These are phyloP conservation scores for Diaporthe ilicicola DNA, from an alignment of 2,329 filamentous ascomycete genomes.

Conservation along the genomic window DNA sequence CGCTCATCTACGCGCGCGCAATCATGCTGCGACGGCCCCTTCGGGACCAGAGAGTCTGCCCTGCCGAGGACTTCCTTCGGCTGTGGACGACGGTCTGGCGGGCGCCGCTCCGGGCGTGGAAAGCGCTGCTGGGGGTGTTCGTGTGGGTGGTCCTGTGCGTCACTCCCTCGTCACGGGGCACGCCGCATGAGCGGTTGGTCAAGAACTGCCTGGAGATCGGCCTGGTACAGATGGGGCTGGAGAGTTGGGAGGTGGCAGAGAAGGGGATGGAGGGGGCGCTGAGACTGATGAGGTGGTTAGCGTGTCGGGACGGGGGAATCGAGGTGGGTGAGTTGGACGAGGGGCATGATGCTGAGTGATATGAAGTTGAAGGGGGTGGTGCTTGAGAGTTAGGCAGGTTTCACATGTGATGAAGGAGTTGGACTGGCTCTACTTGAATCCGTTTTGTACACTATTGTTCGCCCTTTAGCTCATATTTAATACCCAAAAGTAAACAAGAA, in stretches of 20 bases:
- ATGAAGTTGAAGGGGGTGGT: not conserved
- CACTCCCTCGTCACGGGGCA: conserved; percentile 48
- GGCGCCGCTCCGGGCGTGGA: conserved; percentile 56
- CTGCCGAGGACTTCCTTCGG: conserved; percentile 47
- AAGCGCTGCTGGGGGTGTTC: conserved; percentile 56
- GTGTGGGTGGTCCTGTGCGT: conserved; percentile 57
- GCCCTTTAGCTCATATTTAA: not conserved
- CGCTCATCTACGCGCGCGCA: conserved; percentile 57
- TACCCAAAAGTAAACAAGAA: not conserved
- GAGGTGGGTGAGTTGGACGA: not conserved
- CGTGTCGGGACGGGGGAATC: conserved; percentile 32
- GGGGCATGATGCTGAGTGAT: not conserved
- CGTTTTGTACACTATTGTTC: not conserved
- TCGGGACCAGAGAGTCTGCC: conserved; percentile 45
- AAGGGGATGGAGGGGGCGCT: conserved; percentile 48
- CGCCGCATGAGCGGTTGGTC: conserved; percentile 53
- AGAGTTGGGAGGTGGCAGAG: conserved; percentile 57
- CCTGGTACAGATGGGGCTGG: conserved; percentile 55
- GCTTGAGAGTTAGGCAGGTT: not conserved
- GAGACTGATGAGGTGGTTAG: conserved; percentile 54
- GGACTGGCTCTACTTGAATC: not conserved
- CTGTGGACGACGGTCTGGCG: conserved; percentile 59
- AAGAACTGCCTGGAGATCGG: conserved; percentile 55
- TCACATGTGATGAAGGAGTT: not conserved
- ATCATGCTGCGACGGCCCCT: conserved; percentile 54